Conservation (phyloP, 306 rosid species). For the Rubus parviflorus region DNA sequence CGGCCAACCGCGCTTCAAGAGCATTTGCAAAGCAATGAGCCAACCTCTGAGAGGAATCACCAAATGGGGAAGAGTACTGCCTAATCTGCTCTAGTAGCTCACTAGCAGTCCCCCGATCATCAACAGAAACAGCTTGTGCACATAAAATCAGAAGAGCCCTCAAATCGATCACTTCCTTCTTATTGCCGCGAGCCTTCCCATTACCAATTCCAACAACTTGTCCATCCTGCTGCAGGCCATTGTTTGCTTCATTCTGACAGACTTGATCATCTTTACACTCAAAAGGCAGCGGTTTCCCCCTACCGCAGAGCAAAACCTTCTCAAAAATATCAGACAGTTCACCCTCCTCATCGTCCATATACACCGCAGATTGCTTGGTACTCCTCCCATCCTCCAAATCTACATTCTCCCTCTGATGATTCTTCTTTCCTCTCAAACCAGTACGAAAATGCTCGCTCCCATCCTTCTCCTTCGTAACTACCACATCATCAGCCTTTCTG, state of each 20-base stretch:
- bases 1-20: slow-evolving; percentile 68
- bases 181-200: slow-evolving; percentile 39
- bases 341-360: slow-evolving; percentile 30
- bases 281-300: not conserved
- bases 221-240: slow-evolving; percentile 31
- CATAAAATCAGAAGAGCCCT: slow-evolving; percentile 54
- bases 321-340: slow-evolving; percentile 58
- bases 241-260: slow-evolving; percentile 21
- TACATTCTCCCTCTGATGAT: slow-evolving; percentile 42
- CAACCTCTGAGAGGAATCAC: slow-evolving; percentile 65
- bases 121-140: slow-evolving; percentile 68
- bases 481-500: slow-evolving; percentile 23
- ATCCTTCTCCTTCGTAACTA: slow-evolving; percentile 31
- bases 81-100: slow-evolving; percentile 70
- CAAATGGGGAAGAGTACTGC: slow-evolving; percentile 53
- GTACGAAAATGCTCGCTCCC: slow-evolving; percentile 28
- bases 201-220: slow-evolving; percentile 21
- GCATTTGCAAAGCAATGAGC: slow-evolving; percentile 65
- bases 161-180: slow-evolving; percentile 58
- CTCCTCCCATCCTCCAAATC: slow-evolving; percentile 50
- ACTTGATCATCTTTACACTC: slow-evolving; percentile 10
- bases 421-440: slow-evolving; percentile 45
- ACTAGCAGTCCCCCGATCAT: slow-evolving; percentile 52
- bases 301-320: slow-evolving; percentile 33
- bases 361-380: slow-evolving; percentile 48